These are phyloP conservation scores for Pseudogymnoascus sp. DNA, from an alignment of 2,329 filamentous ascomycete genomes.

Conservation along the genomic window DNA sequence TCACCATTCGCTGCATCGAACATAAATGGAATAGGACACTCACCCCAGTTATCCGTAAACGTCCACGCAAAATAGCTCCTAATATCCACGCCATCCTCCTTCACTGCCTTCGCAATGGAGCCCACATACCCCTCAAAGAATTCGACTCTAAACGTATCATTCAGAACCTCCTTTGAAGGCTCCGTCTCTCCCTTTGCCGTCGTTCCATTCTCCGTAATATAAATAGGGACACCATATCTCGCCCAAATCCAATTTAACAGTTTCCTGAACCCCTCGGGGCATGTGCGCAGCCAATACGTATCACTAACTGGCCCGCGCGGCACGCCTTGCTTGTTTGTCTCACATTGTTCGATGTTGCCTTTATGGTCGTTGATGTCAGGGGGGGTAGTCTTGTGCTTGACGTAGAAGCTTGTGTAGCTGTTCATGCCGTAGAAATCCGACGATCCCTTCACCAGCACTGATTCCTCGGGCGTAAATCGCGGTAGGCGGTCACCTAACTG, in stretches of 20 bases:
- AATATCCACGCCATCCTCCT: constrained; percentile 67
- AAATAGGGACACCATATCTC: constrained; percentile 70
- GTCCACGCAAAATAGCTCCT: constrained; percentile 80
- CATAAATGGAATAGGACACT: constrained; percentile 17
- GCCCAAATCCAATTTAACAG: constrained; percentile 70
- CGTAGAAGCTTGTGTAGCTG: constrained; percentile 84
- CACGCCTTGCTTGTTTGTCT: constrained; percentile 64
- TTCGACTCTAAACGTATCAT: constrained; percentile 73
- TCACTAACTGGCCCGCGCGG: constrained; percentile 76
- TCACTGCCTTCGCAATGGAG: constrained; percentile 66
- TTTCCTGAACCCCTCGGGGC: constrained; percentile 68
- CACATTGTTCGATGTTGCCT: constrained; percentile 67
- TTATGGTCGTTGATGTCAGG: constrained; percentile 59
- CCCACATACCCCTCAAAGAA: constrained; percentile 74
- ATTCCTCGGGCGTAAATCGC: constrained; percentile 64
- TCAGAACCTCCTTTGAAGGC: constrained; percentile 58
- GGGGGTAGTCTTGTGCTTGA: constrained; percentile 60
- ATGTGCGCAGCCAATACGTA: constrained; percentile 73
- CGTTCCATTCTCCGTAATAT: constrained; percentile 84
- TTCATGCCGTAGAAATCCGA: constrained; percentile 96
- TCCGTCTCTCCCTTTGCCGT: constrained; percentile 78
- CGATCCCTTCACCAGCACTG: constrained; percentile 66
- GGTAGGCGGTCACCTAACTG: constrained; percentile 75
- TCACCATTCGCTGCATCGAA: constrained; percentile 47
- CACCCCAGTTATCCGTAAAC: constrained; percentile 56